Evolutionary conservation across 306 rosid species (phyloP).

Genomic region (Amphicarpaea edgeworthii): DNA sequence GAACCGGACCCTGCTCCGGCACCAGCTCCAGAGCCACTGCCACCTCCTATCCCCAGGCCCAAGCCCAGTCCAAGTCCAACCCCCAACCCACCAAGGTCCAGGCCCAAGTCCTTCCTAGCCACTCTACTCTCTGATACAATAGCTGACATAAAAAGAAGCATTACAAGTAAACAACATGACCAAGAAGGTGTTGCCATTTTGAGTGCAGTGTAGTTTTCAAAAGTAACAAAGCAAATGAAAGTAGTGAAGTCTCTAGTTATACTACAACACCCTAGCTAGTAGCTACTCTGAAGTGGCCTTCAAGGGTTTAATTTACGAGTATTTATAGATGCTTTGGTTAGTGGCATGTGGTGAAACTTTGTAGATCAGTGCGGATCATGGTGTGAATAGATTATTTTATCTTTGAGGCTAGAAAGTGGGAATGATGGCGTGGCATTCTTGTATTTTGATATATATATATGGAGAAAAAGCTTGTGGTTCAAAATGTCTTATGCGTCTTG

Average conservation of each 20-base stretch:
- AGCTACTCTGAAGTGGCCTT: slow-evolving; percentile 3
- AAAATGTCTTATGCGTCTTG: slow-evolving; percentile 1
- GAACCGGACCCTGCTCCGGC: slow-evolving; percentile 59
- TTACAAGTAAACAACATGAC: slow-evolving; percentile 45
- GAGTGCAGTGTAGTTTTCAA: background rate
- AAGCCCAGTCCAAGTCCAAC: slow-evolving; percentile 60
- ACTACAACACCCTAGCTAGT: background rate
- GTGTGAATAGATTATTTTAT: slow-evolving; percentile 42
- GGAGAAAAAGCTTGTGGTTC: slow-evolving; percentile 51
- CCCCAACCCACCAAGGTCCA: slow-evolving; percentile 67
- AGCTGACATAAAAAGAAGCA: slow-evolving; percentile 50
- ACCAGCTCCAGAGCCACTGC: slow-evolving; percentile 61
- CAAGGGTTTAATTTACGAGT: slow-evolving; percentile 19
- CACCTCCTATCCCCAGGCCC: slow-evolving; percentile 61
- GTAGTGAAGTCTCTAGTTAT: background rate
- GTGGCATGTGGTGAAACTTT: background rate
- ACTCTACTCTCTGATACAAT: slow-evolving; percentile 53
- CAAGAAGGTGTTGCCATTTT: slow-evolving; percentile 52
- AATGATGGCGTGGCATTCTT: slow-evolving; percentile 34
- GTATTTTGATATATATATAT: slow-evolving; percentile 34
- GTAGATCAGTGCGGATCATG: background rate
- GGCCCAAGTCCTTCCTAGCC: slow-evolving; percentile 59
- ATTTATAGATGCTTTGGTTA: slow-evolving; percentile 43
- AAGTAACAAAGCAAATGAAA: background rate
- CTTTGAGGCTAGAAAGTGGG: slow-evolving; percentile 35